Conservation (phyloP, 2,329 filamentous ascomycete species). For the Amesomyces nigricolor region DNA sequence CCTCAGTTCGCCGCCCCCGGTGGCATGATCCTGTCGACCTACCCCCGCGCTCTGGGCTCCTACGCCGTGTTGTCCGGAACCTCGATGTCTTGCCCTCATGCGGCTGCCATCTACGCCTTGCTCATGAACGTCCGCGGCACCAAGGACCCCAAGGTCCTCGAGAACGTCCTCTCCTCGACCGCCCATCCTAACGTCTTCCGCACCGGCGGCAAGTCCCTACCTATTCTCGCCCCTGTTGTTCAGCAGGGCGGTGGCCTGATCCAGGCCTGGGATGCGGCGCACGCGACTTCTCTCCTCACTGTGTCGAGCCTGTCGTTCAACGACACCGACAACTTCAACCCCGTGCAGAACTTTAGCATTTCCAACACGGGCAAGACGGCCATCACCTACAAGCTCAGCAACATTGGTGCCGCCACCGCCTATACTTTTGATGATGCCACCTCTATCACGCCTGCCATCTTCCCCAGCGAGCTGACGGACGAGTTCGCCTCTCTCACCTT, state of each 20-base stretch:
- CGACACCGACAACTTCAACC: conserved; percentile 53
- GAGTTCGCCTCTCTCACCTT: conserved; percentile 41
- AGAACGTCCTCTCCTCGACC: conserved; percentile 45
- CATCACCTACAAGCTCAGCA: conserved; percentile 47
- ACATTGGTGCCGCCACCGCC: conserved; percentile 46
- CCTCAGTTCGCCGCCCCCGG: conserved; percentile 45
- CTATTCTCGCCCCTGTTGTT: conserved; percentile 47
- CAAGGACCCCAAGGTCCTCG: conserved; percentile 44
- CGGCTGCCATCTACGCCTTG: conserved; percentile 49
- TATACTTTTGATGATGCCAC: conserved; percentile 43
- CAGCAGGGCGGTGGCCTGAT: conserved; percentile 58
- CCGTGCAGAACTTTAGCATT: conserved; percentile 48
- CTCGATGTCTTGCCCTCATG: conserved; percentile 48
- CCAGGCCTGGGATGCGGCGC: conserved; percentile 54
- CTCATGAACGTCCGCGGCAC: conserved; percentile 48
- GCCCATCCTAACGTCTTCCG: conserved; percentile 47
- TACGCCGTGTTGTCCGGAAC: conserved; percentile 50
- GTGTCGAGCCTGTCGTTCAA: conserved; percentile 58
- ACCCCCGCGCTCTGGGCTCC: conserved; percentile 34
- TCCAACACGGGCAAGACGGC: conserved; percentile 46
- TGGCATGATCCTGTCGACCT: conserved; percentile 48
- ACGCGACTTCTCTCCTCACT: conserved; percentile 47
- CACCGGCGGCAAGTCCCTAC: conserved; percentile 34
- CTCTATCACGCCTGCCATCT: conserved; percentile 35
- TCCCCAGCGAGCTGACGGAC: conserved; percentile 42